Conservation (phyloP, 1,139 yeast species). For the Candida sp. region DNA sequence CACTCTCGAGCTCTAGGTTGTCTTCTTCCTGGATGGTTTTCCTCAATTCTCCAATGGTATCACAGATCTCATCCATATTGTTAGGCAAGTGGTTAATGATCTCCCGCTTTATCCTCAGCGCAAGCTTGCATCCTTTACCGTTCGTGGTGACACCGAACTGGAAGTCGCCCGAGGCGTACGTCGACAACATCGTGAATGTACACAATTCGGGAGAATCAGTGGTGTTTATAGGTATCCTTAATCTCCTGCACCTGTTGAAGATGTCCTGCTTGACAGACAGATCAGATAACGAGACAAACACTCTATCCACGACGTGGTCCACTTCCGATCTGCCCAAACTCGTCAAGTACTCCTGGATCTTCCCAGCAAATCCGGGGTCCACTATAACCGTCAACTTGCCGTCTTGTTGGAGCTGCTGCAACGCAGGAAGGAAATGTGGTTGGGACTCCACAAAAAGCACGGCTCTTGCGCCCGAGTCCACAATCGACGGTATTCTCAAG, state of each 20-base stretch:
- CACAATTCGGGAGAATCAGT: constrained; percentile 76
- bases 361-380: constrained; percentile 1
- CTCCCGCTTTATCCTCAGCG: constrained; percentile 80
- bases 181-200: constrained; percentile 78
- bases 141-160: constrained; percentile 86
- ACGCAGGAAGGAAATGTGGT: constrained; percentile 23
- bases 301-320: constrained; percentile 70
- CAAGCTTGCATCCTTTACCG: constrained; percentile 91
- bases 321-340: constrained; percentile 67
- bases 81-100: constrained; percentile 67
- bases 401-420: constrained; percentile 22
- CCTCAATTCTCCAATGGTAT: constrained; percentile 71
- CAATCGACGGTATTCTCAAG: constrained; percentile 52
- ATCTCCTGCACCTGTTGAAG: constrained; percentile 52
- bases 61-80: constrained; percentile 71
- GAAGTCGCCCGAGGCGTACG: constrained; percentile 72
- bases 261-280: constrained; percentile 39
- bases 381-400: constrained; percentile 26
- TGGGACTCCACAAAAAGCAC: constrained; percentile 41
- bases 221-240: constrained; percentile 83
- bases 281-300: constrained; percentile 58
- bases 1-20: constrained; percentile 39
- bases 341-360: constrained; percentile 5
- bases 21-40: constrained; percentile 60
- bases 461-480: constrained; percentile 63